Evolutionary conservation across 345 rosid genomes (phyloP), one percentile per base, ranked within the genome.

Genomic region (Gossypium raimondii): DNA sequence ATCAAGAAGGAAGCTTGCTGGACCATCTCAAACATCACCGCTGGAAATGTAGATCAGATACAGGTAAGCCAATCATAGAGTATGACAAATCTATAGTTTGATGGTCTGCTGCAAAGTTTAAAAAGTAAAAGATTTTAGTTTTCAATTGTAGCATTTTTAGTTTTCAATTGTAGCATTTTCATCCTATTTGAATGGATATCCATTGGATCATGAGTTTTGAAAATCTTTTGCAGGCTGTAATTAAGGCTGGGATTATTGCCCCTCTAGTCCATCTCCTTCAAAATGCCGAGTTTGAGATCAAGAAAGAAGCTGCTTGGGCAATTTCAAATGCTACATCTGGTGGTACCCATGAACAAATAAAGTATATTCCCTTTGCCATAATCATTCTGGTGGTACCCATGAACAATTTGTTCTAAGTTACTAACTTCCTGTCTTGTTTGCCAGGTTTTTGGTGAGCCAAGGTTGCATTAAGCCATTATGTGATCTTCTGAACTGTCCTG

Each of bases 241-340:
- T 92, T 78, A 89, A 86, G 51, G 89, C 91, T 72, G 83, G 82
- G 71, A 77, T 92, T 47, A 78, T 92, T 51, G 82, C 73, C 20
- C 85, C 92, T 71, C 82, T 92, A 43, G 83, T 92, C 74, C 78
- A 75, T 58, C 78, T 89, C 55, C 91, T 92, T 73, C 85, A 82
- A 69, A 88, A 44, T 77, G 87, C 97, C 12, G 97, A 92, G 71
- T 89, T 92, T 74, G 97, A 92, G 79, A 88, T 92, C 3, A 92
- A 92, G 79, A 89, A 92, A 68, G 97, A 92, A 85, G 91, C 94
- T 80, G 92, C 94, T 50, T 91, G 97, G 97, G 92, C 86, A 63
- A 82, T 91, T 68, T 91, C 92, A 58, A 92, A 92, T 82, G 93
- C 93, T 65, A 92, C 90, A 16, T 87, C 91, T 81, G 91, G 94